phyloP scores from a whole-genome alignment of 78 protist genomes.

The Dictyostelium discoideum region DNA sequence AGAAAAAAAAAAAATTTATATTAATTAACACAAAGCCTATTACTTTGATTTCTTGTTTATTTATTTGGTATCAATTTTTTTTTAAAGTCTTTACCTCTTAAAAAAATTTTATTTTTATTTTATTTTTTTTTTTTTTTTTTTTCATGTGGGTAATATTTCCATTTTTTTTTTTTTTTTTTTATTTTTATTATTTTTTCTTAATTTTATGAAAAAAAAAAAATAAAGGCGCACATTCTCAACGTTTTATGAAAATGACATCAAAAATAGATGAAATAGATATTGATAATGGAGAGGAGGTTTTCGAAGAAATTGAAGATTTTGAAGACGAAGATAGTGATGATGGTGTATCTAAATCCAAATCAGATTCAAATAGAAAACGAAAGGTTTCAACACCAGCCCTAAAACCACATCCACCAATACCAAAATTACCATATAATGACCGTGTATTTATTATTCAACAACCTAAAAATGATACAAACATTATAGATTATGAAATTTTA shows the following conservation, averaged over 20 bases:
- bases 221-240: neutral
- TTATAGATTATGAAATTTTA: constrained; percentile 3
- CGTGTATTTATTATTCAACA: constrained; percentile 36
- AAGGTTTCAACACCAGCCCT: neutral
- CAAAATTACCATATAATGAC: constrained; percentile 54
- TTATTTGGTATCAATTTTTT: neutral
- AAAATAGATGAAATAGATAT: neutral
- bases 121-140: neutral
- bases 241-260: neutral
- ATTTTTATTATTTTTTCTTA: neutral
- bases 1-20: too few species aligned
- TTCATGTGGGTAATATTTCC: neutral
- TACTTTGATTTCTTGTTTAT: neutral
- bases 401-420: constrained; percentile 29
- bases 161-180: neutral
- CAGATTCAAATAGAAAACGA: neutral
- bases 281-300: neutral
- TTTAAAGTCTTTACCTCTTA: too few species aligned
- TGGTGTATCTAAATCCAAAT: neutral
- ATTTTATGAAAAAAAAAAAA: neutral
- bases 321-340: neutral
- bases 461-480: neutral
- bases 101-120: neutral
- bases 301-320: neutral
- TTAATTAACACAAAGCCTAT: too few species aligned